Percentiles rank a stretch among this genome's conserved stretches.
Evolutionary conservation across 495 filamentous ascomycete species (phyloP).

Genomic region (Aspergillus leporis): DNA sequence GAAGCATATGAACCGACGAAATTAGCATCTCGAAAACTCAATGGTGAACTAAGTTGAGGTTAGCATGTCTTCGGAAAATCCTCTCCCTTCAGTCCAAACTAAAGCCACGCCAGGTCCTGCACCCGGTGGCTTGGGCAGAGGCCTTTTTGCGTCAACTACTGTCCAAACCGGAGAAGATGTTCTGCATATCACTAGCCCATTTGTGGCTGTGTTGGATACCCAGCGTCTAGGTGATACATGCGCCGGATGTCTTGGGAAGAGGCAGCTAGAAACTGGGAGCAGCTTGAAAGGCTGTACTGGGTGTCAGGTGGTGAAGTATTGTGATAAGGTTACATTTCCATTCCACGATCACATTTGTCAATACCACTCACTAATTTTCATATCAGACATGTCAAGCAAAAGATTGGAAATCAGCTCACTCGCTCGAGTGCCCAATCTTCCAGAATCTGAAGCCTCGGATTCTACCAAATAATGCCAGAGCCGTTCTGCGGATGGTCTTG

Average conservation of each 20-base stretch:
- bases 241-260: constrained; percentile 44
- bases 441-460: constrained; percentile 45
- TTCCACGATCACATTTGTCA: neutral
- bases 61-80: constrained; percentile 24
- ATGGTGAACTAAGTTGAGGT: neutral
- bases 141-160: constrained; percentile 41
- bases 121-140: constrained; percentile 38
- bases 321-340: constrained; percentile 53
- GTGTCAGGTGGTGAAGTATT: constrained; percentile 65
- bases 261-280: constrained; percentile 23
- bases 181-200: constrained; percentile 37
- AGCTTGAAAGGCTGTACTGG: constrained; percentile 60
- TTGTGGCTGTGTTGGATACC: constrained; percentile 47
- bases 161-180: constrained; percentile 41
- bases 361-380: constrained; percentile 3
- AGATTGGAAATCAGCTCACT: constrained; percentile 62
- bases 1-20: neutral
- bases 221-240: constrained; percentile 43
- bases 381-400: constrained; percentile 60
- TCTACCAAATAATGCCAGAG: constrained; percentile 58
- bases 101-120: constrained; percentile 31
- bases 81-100: constrained; percentile 25
- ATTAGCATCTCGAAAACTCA: neutral
- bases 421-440: constrained; percentile 59
- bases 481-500: constrained; percentile 53